phyloP scores from a whole-genome alignment of 768 basidiomycete genomes.

The Leccinum rimulosum region DNA sequence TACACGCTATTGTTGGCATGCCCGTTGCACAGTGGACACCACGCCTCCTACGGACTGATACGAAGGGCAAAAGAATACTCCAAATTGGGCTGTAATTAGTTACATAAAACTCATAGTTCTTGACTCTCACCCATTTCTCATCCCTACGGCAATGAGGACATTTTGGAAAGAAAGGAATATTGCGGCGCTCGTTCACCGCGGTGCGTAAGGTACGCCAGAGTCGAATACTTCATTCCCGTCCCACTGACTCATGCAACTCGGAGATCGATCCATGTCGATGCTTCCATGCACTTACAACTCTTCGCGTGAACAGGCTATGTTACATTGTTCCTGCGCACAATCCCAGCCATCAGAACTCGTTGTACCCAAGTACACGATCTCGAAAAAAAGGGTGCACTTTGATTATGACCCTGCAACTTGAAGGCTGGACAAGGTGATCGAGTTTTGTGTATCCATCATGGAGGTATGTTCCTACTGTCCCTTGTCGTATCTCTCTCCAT shows the following conservation, averaged over 20 bases:
- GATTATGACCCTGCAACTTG: slow-evolving; percentile 69
- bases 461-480: slow-evolving; percentile 43
- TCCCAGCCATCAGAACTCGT: slow-evolving; percentile 87
- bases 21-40: not conserved
- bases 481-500: not conserved
- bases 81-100: slow-evolving; percentile 1
- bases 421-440: slow-evolving; percentile 60
- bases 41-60: slow-evolving; percentile 3
- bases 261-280: slow-evolving; percentile 6
- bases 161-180: too few relatives aligned
- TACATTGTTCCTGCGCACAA: slow-evolving; percentile 59
- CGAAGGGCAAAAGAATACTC: not conserved
- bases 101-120: not conserved
- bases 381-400: slow-evolving; percentile 74
- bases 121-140: not conserved
- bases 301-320: slow-evolving; percentile 41
- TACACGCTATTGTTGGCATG: not conserved
- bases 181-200: not conserved
- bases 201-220: too few relatives aligned
- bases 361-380: slow-evolving; percentile 78
- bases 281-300: slow-evolving; percentile 9
- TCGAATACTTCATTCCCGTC: too few relatives aligned
- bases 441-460: slow-evolving; percentile 76
- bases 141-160: not conserved
- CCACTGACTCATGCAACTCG: not conserved